Conservation (phyloP, 1,284 basidiomycete genomes). For the Cutaneotrichosporon sp. region DNA sequence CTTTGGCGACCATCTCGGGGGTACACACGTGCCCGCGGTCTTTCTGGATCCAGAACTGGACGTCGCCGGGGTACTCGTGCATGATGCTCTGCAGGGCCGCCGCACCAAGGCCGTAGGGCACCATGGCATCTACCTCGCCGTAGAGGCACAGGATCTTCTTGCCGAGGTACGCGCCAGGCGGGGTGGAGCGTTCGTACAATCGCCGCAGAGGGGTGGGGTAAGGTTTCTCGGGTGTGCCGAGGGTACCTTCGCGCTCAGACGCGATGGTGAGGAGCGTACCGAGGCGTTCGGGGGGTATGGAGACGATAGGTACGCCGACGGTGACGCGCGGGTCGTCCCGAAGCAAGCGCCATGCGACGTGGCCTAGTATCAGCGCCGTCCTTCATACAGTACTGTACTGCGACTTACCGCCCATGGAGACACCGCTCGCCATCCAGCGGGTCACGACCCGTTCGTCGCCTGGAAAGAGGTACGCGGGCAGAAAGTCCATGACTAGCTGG, state of each 20-base stretch:
- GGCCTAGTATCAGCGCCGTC: not conserved
- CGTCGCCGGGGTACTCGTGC: slow-evolving; percentile 8
- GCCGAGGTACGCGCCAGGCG: slow-evolving; percentile 51
- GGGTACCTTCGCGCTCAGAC: slow-evolving; percentile 2
- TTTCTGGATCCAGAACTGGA: slow-evolving; percentile 7
- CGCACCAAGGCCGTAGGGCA: slow-evolving; percentile 23
- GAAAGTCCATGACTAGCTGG: slow-evolving; percentile 69
- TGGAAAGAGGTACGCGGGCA: slow-evolving; percentile 67
- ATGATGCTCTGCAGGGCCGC: slow-evolving; percentile 5
- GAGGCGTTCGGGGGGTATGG: slow-evolving; percentile 7
- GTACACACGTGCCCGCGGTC: slow-evolving; percentile 20
- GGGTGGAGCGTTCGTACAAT: slow-evolving; percentile 8
- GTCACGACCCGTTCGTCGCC: slow-evolving; percentile 57
- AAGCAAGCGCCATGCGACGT: slow-evolving; percentile 15
- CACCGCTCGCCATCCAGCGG: slow-evolving; percentile 56
- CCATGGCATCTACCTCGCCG: slow-evolving; percentile 48
- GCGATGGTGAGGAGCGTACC: slow-evolving; percentile 8
- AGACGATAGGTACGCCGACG: slow-evolving; percentile 13
- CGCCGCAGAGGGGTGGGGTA: slow-evolving; percentile 3
- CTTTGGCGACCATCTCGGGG: slow-evolving; percentile 41
- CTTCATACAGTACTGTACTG: not conserved
- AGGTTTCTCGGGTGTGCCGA: slow-evolving; percentile 7
- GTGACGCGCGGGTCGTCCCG: slow-evolving; percentile 12
- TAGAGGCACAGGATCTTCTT: slow-evolving; percentile 67
- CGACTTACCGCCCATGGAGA: slow-evolving; percentile 46